phyloP scores from a whole-genome alignment of 202 grass and related monocot species.

The Tripidium arundinaceum region DNA sequence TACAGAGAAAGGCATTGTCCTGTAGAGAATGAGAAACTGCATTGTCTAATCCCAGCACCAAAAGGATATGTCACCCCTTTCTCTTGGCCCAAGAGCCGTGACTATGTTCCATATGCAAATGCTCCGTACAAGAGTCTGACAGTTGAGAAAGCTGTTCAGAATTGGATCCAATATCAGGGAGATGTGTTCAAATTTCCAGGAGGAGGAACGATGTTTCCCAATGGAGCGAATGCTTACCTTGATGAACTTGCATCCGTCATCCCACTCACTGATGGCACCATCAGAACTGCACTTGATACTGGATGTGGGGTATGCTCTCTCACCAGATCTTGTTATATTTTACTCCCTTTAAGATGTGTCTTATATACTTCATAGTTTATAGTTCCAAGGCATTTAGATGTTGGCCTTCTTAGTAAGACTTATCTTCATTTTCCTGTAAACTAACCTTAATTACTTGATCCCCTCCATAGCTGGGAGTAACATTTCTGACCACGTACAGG shows the following conservation, averaged over 20 bases:
- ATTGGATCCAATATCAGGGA: constrained; percentile 80
- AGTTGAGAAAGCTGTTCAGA: constrained; percentile 74
- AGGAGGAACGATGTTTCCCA: constrained; percentile 76
- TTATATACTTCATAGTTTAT: constrained; percentile 29
- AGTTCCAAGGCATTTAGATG: constrained; percentile 12
- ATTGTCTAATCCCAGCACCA: constrained; percentile 80
- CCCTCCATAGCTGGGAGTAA: background rate
- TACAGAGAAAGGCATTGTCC: constrained; percentile 89
- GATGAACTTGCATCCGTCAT: constrained; percentile 76
- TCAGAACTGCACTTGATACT: constrained; percentile 91
- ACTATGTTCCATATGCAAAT: constrained; percentile 87
- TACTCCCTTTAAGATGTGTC: constrained; percentile 15
- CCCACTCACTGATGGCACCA: constrained; percentile 70
- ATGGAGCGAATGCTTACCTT: constrained; percentile 76
- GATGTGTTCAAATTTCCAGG: constrained; percentile 87
- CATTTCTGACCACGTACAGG: constrained; percentile 37
- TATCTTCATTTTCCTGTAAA: constrained; percentile 39
- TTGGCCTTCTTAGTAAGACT: constrained; percentile 2
- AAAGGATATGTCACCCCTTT: constrained; percentile 84
- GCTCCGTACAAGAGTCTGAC: constrained; percentile 75
- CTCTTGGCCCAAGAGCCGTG: constrained; percentile 85
- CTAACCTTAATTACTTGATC: background rate
- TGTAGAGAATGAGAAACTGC: constrained; percentile 61
- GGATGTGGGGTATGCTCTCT: constrained; percentile 76
- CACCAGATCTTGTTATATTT: constrained; percentile 17